Base-by-base conservation (phyloP, 2,329 filamentous ascomycete genomes). In the Aspergillus sp. region DNA sequence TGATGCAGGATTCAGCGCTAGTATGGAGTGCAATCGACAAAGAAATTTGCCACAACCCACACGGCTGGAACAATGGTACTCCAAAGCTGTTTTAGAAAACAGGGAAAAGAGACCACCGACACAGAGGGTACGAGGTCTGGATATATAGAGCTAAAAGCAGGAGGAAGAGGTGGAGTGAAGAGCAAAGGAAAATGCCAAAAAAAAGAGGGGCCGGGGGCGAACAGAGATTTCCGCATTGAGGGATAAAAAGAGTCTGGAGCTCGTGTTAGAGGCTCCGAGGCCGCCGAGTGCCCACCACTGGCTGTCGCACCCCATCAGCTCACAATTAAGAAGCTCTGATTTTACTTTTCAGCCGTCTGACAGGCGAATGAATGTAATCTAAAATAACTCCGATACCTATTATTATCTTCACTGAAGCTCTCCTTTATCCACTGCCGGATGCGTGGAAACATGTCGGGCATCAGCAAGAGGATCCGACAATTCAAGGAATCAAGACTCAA, bases 161-260 rank as follows among this genome's bases (percentile, higher is more conserved):
- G 17, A 27, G 46, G 41, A 46, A 44, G 31, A 44, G 35, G 53
- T 39, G 52, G 23, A 58, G 40, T 23, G 40, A 46, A 48, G 21
- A 40, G 19, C 52, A 31, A 48, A 33, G 27, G 45, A 61, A 55
- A 24, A 24, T 21, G 41, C 21, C 43, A 19, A 47, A 57, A 57
- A 57, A 53, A 54, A 57, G 50, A 57, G 50, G 56, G 56, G 56
- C 45, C 40, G 56, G 57, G 45, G 45, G 44, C 46, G 52, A 51
- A 39, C 58, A 61, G 58, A 60, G 54, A 65, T 61, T 65, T 65
- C 63, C 59, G 59, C 59, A 56, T 58, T 51, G 53, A 51, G 58
- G 55, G 51, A 62, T 35, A 54, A 31, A 45, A 43, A 44, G 31
- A 31, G 33, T 31, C 40, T 37, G 31, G 40, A 53, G 31, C 51